These are phyloP conservation scores for Ophiostoma sp. DNA, from an alignment of 2,329 filamentous ascomycete genomes.

Conservation along the genomic window DNA sequence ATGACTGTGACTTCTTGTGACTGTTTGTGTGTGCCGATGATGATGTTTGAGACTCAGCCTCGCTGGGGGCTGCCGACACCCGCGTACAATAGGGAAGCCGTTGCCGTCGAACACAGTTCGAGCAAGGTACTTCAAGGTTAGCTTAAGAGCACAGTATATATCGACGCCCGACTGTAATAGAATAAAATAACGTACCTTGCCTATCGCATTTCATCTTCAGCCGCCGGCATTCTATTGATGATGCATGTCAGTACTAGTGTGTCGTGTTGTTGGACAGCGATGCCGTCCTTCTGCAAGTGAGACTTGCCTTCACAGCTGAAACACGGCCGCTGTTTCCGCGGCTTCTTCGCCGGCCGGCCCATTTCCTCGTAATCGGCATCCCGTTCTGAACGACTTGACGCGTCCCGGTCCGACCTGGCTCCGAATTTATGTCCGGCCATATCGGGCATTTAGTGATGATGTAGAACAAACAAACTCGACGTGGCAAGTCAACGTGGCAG, in stretches of 20 bases:
- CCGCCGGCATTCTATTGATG: background rate
- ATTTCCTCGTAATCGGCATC: background rate
- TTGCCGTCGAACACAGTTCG: background rate
- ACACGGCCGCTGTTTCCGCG: conserved; percentile 19
- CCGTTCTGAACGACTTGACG: background rate
- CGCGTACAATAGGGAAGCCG: background rate
- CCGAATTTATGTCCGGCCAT: conserved; percentile 6
- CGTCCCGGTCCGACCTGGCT: background rate
- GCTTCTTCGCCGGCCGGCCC: conserved; percentile 17
- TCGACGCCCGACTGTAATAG: background rate
- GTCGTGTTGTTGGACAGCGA: background rate
- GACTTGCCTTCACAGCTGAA: conserved; percentile 17
- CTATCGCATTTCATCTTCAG: conserved; percentile 4
- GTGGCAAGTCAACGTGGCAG: background rate
- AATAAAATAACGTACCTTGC: background rate
- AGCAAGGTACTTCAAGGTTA: background rate
- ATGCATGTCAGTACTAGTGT: background rate
- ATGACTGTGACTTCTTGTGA: background rate
- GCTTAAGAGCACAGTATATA: background rate
- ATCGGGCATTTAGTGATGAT: background rate
- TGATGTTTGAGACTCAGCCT: background rate
- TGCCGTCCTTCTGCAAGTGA: background rate
- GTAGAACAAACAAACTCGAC: background rate
- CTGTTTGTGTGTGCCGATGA: background rate
- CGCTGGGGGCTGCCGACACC: background rate